Conservation (phyloP, 2,329 filamentous ascomycete genomes). For the Pseudohalonectria lignicola region DNA sequence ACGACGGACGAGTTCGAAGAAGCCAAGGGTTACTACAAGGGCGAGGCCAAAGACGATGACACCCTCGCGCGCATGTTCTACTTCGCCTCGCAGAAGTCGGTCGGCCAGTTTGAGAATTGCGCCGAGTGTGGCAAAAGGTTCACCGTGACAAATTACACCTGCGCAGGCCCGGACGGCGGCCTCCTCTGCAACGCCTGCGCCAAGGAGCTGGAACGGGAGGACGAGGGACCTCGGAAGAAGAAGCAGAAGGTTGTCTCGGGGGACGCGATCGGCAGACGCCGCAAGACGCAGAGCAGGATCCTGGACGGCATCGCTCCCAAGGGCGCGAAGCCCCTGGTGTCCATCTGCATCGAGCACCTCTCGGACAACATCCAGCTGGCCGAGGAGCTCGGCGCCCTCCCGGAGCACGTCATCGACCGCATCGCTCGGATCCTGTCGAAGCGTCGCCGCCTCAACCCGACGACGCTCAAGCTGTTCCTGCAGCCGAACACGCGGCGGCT, state of each 20-base stretch:
- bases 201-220: constrained; percentile 59
- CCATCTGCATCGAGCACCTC: constrained; percentile 50
- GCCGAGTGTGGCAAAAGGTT: constrained; percentile 79
- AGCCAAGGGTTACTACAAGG: constrained; percentile 27
- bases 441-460: constrained; percentile 40
- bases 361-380: constrained; percentile 52
- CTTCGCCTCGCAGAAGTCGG: constrained; percentile 32
- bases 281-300: constrained; percentile 73
- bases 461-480: constrained; percentile 46
- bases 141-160: constrained; percentile 83
- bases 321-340: constrained; percentile 59
- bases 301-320: constrained; percentile 61
- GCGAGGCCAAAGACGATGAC: constrained; percentile 33
- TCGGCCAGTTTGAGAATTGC: constrained; percentile 85
- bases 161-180: constrained; percentile 70
- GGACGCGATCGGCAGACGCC: constrained; percentile 47
- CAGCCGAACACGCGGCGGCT: constrained; percentile 38
- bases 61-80: constrained; percentile 39
- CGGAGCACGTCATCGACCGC: constrained; percentile 42
- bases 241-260: constrained; percentile 39
- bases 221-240: constrained; percentile 48
- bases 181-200: constrained; percentile 78
- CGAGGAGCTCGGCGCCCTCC: constrained; percentile 50
- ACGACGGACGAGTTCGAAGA: constrained; percentile 32
- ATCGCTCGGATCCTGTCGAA: constrained; percentile 51